A percentile compares a stretch with the other conserved stretches of the same genome.
These are phyloP conservation scores for Sphaerulina populicola DNA, from an alignment of 2,329 filamentous ascomycete genomes.

Conservation along the genomic window DNA sequence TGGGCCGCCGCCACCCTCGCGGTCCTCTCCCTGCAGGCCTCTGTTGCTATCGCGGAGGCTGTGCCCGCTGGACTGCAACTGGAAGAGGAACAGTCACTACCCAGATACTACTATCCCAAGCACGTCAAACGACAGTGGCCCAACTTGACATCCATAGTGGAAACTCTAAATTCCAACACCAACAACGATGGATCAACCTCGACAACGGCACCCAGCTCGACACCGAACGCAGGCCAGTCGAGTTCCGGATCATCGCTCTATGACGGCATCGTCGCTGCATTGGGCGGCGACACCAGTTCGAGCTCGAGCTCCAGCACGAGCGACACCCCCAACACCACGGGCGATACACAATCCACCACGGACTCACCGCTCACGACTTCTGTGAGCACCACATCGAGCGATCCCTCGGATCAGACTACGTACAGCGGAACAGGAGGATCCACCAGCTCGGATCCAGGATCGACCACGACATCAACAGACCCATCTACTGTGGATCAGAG, in stretches of 20 bases:
- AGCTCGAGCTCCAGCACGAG: slow-evolving; percentile 4
- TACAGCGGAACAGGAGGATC: neutral
- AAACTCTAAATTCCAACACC: slow-evolving; percentile 3
- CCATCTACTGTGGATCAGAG: neutral
- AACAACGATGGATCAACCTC: neutral
- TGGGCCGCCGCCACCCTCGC: slow-evolving; percentile 41
- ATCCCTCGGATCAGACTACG: neutral
- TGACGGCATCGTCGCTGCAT: neutral
- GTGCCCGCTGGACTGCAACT: slow-evolving; percentile 40
- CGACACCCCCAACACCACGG: neutral
- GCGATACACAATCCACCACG: slow-evolving; percentile 1
- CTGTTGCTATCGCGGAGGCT: slow-evolving; percentile 42
- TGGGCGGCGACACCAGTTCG: neutral
- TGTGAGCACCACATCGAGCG: slow-evolving; percentile 1
- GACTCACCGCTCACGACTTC: slow-evolving; percentile 7
- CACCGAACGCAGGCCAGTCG: neutral
- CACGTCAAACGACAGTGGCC: slow-evolving; percentile 39
- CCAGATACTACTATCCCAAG: slow-evolving; percentile 44
- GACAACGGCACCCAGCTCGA: neutral
- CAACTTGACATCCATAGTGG: slow-evolving; percentile 24
- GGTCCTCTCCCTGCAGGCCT: slow-evolving; percentile 38
- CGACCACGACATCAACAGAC: neutral
- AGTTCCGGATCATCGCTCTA: neutral
- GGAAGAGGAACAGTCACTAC: slow-evolving; percentile 31
- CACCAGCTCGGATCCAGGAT: neutral